Base-by-base conservation (phyloP, 2,329 filamentous ascomycete genomes). In the Pseudocercospora fuligena region DNA sequence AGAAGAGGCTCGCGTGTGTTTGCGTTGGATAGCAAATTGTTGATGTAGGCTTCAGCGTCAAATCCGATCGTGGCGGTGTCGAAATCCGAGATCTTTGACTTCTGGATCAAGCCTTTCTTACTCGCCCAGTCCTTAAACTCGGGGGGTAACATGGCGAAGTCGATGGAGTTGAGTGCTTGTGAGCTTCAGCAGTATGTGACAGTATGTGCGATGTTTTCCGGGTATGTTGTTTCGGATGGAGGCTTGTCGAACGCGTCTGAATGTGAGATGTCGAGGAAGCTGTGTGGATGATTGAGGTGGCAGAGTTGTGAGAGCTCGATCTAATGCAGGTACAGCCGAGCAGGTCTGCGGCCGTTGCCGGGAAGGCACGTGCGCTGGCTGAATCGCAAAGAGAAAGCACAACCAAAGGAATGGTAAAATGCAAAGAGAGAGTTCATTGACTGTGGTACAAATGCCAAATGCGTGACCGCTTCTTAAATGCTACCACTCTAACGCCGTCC, bases 1-100 rank as follows among this genome's bases (percentile, higher is more conserved):
- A 98, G 87, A 36, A 99, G 89, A 49, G 94, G 94, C 79, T 99
- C 95, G 76, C 92, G 90, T 54, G 88, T 89, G 29, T 88, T 87
- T 51, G 86, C 79, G 64, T 86, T 87, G 76, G 90, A 88, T 74
- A 97, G 88, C 71, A 97, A 87, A 66, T 89, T 88, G 78, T 90
- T 87, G 70, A 99, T 87, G 79, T 95, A 98, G 80, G 96, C 91
- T 61, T 92, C 90, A 64, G 94, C 95, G 56, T 79, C 75, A 16
- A 69, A 71, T n/a, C 73, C 79, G 19, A 82, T 67, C 2, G 53
- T 60, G 1, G 75, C 69, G 25, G 81, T 69, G 61, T 80, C 76
- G 23, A 77, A 69, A n/a, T 71, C 53, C n/a, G 62, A 29, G 23
- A 71, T 46, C 16, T 63, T 54, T 8, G 59, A 63, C 27, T 59